These are phyloP conservation scores for Clarireedia sp. DNA, from an alignment of 2,329 filamentous ascomycete species.

Conservation along the genomic window DNA sequence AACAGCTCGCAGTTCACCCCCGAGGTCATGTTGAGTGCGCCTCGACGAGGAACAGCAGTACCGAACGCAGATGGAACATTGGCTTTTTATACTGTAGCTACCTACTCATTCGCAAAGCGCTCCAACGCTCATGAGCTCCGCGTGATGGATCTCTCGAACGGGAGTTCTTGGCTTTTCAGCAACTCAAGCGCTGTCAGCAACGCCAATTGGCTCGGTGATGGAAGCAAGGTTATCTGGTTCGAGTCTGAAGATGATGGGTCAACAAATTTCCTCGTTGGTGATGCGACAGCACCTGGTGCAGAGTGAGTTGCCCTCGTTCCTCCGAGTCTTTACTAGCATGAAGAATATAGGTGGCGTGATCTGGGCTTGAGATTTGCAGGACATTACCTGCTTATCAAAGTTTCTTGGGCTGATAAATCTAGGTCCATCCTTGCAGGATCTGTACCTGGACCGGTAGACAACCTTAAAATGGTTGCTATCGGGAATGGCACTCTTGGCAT, in stretches of 20 bases:
- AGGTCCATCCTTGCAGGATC: slow-evolving; percentile 17
- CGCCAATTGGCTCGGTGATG: slow-evolving; percentile 20
- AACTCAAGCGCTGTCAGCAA: slow-evolving; percentile 22
- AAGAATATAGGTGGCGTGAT: background rate
- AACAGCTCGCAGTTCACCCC: slow-evolving; percentile 48
- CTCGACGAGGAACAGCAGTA: slow-evolving; percentile 58
- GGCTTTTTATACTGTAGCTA: slow-evolving; percentile 60
- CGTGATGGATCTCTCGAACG: slow-evolving; percentile 53
- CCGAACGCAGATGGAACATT: slow-evolving; percentile 60
- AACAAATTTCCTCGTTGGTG: slow-evolving; percentile 20
- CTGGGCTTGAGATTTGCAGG: too few species aligned
- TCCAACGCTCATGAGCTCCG: slow-evolving; percentile 43
- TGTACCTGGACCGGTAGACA: slow-evolving; percentile 18
- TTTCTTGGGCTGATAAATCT: slow-evolving; percentile 5
- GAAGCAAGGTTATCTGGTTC: slow-evolving; percentile 20
- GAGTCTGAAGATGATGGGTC: slow-evolving; percentile 20
- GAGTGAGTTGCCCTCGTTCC: slow-evolving; percentile 13
- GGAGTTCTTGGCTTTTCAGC: slow-evolving; percentile 16
- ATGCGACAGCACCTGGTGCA: slow-evolving; percentile 17
- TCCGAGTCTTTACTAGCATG: background rate
- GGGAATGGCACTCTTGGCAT: slow-evolving; percentile 14
- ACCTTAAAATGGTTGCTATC: slow-evolving; percentile 18
- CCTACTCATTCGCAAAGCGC: slow-evolving; percentile 71
- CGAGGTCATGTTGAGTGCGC: slow-evolving; percentile 66
- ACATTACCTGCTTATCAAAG: too few species aligned